Evolutionary conservation across 306 rosid species (phyloP).

Genomic region (Betula pendula): DNA sequence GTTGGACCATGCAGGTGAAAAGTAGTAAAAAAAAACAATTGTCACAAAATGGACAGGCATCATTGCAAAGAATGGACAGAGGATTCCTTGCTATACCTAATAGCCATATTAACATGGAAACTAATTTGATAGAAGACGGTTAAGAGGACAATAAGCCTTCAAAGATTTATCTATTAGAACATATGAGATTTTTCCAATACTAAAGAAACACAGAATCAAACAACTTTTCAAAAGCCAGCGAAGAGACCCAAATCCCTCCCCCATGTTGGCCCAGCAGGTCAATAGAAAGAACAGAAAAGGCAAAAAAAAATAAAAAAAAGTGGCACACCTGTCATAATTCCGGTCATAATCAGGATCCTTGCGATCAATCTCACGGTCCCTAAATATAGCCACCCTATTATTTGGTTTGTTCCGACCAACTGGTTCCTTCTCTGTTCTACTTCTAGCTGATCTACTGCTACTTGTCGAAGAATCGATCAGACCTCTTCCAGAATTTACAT

Average conservation of each 20-base stretch:
- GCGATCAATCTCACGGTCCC: constrained; percentile 89
- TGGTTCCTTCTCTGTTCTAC: constrained; percentile 80
- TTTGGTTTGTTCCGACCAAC: constrained; percentile 71
- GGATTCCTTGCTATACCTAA: not conserved
- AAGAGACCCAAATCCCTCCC: not conserved
- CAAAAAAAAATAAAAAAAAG: not conserved
- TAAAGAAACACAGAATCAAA: not conserved
- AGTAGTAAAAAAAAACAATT: not conserved
- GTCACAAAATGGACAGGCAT: not conserved
- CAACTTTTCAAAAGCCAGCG: not conserved
- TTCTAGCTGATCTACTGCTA: constrained; percentile 72
- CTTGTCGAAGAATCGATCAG: constrained; percentile 56
- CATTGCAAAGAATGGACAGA: not conserved
- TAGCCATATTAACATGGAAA: not conserved
- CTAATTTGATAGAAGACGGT: not conserved
- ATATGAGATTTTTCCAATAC: too few relatives aligned
- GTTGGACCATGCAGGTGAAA: not conserved
- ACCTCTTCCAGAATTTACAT: constrained; percentile 57
- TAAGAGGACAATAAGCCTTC: not conserved
- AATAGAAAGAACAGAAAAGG: not conserved
- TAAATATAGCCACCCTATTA: constrained; percentile 89
- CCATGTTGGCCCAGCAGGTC: not conserved
- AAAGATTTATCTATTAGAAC: too few relatives aligned
- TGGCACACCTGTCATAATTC: constrained; percentile 75
- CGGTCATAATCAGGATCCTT: constrained; percentile 97